Evolutionary conservation across 306 rosid genomes (phyloP), one percentile per base, ranked within the genome.

Genomic region (Lathyrus aphaca): DNA sequence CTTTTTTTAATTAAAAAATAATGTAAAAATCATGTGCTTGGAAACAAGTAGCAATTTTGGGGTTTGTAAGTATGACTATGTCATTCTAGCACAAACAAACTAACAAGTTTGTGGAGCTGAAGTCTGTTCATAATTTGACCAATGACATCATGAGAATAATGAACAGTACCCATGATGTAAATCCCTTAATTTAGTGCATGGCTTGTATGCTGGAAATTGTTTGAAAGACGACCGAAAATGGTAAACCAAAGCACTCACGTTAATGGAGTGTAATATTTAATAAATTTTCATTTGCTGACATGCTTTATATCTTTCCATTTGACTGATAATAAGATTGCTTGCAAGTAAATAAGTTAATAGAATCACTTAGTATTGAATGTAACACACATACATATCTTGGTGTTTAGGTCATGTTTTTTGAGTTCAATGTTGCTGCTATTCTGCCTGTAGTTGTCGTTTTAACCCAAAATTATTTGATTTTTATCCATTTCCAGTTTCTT

Each of bases 181-280:
- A 17, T 64, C 40, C 57, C 25, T 15, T 57, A 64, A 64, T 51
- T 73, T 51, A 73, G 27, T 29, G 48, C 53, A 66, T 74, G 72
- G 4, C 18, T 43, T 54, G 78, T 30, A 46, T 65, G 72, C 72
- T 54, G 18, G 72, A 61, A 42, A 29, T 56, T 66, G 30, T 44
- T 74, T 65, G 25, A 25, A 73, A 63, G 56, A 45, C 23, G 11
- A 40, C 54, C 53, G 69, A 35, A 43, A 29, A 32, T 58, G 65
- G 44, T 15, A 19, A 42, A 74, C 25, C 5, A 19, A 45, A 55
- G n/a, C 46, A 11, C 19, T 17, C 51, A 58, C 64, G 30, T 55
- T 56, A 56, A 57, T 66, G 43, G 23, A 57, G 54, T 59, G 65
- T 32, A 32, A 10, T 59, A 15, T 9, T 15, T 30, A 21, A 30